Conservation (phyloP, 192 early-diverging fungal genomes). For the Linderina pennispora region DNA sequence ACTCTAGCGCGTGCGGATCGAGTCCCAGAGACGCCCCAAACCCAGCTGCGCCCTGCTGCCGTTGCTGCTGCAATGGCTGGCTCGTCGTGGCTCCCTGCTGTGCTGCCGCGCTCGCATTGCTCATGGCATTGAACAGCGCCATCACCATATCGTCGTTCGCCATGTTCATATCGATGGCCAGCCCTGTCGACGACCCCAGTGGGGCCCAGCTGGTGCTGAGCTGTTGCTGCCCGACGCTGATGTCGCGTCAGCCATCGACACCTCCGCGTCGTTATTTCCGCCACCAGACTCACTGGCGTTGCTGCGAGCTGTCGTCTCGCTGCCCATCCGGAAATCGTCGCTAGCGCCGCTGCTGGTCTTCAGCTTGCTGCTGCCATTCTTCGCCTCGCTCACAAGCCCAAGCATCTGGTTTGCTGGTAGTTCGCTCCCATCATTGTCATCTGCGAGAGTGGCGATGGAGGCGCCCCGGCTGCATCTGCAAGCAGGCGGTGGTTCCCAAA, state of each 20-base stretch:
- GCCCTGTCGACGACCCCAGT: no score
- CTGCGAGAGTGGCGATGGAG: conserved; percentile 39
- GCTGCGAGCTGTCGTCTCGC: background rate
- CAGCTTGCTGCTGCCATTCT: no score
- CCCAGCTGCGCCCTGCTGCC: background rate
- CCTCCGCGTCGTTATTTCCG: no score
- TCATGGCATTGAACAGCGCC: conserved; percentile 42
- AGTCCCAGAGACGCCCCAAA: conserved; percentile 5
- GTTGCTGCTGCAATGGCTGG: background rate
- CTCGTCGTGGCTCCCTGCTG: background rate
- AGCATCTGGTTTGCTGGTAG: no score
- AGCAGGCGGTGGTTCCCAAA: conserved; percentile 29
- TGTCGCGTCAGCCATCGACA: no score
- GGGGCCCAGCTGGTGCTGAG: no score
- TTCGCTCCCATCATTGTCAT: no score
- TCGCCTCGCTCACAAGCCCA: no score
- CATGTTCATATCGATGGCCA: conserved; percentile 4
- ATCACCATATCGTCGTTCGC: conserved; percentile 22
- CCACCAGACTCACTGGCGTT: no score
- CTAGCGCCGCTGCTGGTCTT: no score
- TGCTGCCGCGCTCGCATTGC: conserved; percentile 2
- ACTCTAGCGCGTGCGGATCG: conserved; percentile 21
- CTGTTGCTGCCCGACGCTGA: no score
- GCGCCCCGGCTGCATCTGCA: conserved; percentile 13
- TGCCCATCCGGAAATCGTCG: no score